A percentile compares a stretch with the other conserved stretches of the same genome.
phyloP scores from a whole-genome alignment of 441 rosid genomes.

The Flueggea neowawraea region DNA sequence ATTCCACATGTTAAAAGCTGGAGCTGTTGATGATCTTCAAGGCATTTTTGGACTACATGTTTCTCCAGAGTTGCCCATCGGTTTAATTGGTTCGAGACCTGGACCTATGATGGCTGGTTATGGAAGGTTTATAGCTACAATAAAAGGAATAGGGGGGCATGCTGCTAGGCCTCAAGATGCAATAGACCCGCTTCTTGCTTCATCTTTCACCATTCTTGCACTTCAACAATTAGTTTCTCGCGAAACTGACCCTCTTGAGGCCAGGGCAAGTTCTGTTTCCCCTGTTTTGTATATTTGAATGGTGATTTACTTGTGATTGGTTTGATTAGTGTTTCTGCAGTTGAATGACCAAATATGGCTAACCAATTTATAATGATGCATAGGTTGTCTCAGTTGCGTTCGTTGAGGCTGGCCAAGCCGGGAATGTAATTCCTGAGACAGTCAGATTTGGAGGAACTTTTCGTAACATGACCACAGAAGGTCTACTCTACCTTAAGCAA shows the following conservation, averaged over 20 bases:
- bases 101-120: constrained; percentile 70
- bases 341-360: too few species aligned
- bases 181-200: constrained; percentile 68
- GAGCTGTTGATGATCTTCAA: constrained; percentile 49
- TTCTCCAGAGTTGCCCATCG: constrained; percentile 43
- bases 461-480: constrained; percentile 42
- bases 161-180: constrained; percentile 55
- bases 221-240: constrained; percentile 69
- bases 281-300: background rate
- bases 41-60: constrained; percentile 72
- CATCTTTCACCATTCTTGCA: constrained; percentile 59
- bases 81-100: constrained; percentile 55
- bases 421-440: constrained; percentile 44
- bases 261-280: constrained; percentile 36
- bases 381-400: constrained; percentile 38
- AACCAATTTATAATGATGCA: background rate
- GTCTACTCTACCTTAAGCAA: constrained; percentile 31
- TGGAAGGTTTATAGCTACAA: constrained; percentile 42
- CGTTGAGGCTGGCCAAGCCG: constrained; percentile 38
- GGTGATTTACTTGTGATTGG: background rate
- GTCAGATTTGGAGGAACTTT: constrained; percentile 47
- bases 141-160: constrained; percentile 64
- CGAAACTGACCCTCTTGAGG: constrained; percentile 74
- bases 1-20: constrained; percentile 64
- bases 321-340: background rate